Evolutionary conservation across 108 stramenopile genomes (phyloP).

Genomic region (Discostella pseudostelligera): DNA sequence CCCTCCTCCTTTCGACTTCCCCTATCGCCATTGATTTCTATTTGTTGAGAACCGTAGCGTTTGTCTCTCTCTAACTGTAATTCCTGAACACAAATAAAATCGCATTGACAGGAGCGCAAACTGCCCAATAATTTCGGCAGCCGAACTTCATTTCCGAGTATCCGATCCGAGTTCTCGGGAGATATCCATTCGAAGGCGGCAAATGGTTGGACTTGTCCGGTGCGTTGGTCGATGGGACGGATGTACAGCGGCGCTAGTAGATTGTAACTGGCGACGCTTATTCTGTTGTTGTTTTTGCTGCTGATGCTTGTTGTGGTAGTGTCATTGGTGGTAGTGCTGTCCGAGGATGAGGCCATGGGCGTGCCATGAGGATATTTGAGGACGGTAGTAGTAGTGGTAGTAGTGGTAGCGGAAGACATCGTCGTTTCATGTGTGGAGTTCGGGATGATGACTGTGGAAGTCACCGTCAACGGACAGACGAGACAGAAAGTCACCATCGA

Average conservation of each 20-base stretch:
- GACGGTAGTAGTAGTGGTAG: background rate
- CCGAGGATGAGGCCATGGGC: constrained; percentile 9
- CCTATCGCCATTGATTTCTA: background rate
- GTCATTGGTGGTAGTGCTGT: background rate
- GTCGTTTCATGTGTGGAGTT: background rate
- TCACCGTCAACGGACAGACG: too few species aligned
- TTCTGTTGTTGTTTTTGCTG: constrained; percentile 1
- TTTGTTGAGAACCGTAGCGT: background rate
- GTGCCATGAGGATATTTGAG: constrained; percentile 21
- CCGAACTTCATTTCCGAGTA: constrained; percentile 35
- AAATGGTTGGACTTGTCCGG: constrained; percentile 49
- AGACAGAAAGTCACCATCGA: too few species aligned
- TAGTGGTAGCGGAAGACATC: background rate
- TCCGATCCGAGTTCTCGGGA: constrained; percentile 20
- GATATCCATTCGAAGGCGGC: constrained; percentile 60
- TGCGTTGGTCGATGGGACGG: constrained; percentile 51
- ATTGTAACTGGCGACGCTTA: constrained; percentile 55
- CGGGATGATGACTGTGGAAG: too few species aligned
- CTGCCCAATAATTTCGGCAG: constrained; percentile 31
- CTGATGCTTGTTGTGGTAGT: background rate
- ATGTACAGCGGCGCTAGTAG: constrained; percentile 55
- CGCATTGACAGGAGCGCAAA: constrained; percentile 27
- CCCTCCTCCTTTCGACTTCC: constrained; percentile 27
- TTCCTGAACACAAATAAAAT: constrained; percentile 63
- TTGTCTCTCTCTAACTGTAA: constrained; percentile 44